Evolutionary conservation across 225 moss, liverwort and hornwort genomes (phyloP), one percentile per base, ranked within the genome.

Genomic region (Sphagnum tenellum): DNA sequence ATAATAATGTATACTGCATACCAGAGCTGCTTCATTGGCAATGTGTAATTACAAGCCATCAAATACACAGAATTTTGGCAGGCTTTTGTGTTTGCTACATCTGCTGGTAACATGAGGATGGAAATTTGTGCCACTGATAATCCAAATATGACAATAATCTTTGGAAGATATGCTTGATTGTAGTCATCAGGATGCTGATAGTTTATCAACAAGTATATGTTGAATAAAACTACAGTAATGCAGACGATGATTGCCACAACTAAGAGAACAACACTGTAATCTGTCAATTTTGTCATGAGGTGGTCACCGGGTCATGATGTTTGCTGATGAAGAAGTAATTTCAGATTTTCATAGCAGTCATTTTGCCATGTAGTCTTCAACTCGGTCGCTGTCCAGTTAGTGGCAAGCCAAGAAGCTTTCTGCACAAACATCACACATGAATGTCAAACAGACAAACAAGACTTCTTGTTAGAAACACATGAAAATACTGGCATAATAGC

Each of bases 131-230:
- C 86, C 0, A 98, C 64, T 1, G 98, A 98, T 5, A 98, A 90
- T 53, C 98, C 98, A 0, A 98, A 77, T 13, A 98, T 71, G 9
- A 93, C 89, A 60, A 93, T 79, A 3, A 76, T 70, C 70, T 98
- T 98, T 51, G 98, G 93, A 63, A 98, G 78, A 48, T 90, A 98
- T 3, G 98, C 93, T 79, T 98, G 90, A 62, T 98, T 98, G 12
- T 76, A 59, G 50, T 98, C 98, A 9, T 98, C 93, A 0, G 90
- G 98, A 50, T 98, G 98, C 29, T 93, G 90, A 54, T 98, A 98
- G 58, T 93, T 93, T 12, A 98, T 79, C 57, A 98, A 49, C 44
- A 98, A 63, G 56, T 98, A 98, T 0, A 70, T 77, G 60, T 98
- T 98, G 61, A 82, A 93, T 52, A 90, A 71, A 4, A 98, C 67